Evolutionary conservation across 352 stramenopile species (phyloP).

Genomic region (Phytophthora lateralis): DNA sequence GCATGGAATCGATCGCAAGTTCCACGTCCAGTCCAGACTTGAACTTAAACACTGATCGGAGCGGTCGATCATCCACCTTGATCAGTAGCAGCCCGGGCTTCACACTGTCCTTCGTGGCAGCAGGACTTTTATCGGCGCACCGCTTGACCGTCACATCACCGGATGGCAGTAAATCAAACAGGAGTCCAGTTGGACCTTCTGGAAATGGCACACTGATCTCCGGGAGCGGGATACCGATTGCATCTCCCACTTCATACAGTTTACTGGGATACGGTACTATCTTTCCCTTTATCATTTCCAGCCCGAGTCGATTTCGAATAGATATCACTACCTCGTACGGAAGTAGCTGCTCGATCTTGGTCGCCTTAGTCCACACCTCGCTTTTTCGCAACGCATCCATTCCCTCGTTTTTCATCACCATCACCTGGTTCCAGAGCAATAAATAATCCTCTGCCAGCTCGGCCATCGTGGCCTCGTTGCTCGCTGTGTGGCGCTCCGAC

Average conservation of each 20-base stretch:
- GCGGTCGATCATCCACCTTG: slow-evolving; percentile 67
- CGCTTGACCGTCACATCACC: slow-evolving; percentile 53
- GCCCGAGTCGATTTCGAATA: slow-evolving; percentile 73
- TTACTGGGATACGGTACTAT: slow-evolving; percentile 52
- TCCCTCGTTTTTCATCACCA: slow-evolving; percentile 64
- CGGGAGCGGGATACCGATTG: slow-evolving; percentile 76
- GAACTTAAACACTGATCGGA: slow-evolving; percentile 54
- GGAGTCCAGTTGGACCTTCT: slow-evolving; percentile 65
- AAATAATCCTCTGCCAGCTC: slow-evolving; percentile 73
- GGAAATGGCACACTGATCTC: slow-evolving; percentile 82
- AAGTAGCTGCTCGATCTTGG: slow-evolving; percentile 68
- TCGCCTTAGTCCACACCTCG: slow-evolving; percentile 55
- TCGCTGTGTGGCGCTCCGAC: slow-evolving; percentile 54
- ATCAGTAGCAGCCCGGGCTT: slow-evolving; percentile 77
- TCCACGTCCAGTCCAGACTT: slow-evolving; percentile 63
- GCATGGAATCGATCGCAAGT: slow-evolving; percentile 56
- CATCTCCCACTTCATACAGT: slow-evolving; percentile 72
- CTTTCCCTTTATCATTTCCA: slow-evolving; percentile 42
- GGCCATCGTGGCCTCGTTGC: slow-evolving; percentile 46
- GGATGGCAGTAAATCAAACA: slow-evolving; percentile 52
- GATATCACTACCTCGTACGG: slow-evolving; percentile 79
- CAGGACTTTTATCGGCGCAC: slow-evolving; percentile 55
- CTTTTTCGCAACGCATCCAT: slow-evolving; percentile 72
- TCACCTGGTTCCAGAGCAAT: slow-evolving; percentile 66
- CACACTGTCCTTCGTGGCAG: slow-evolving; percentile 66